Evolutionary conservation across 2,329 filamentous ascomycete genomes (phyloP), one percentile per base, ranked within the genome.

Genomic region (Pseudonectria buxi): DNA sequence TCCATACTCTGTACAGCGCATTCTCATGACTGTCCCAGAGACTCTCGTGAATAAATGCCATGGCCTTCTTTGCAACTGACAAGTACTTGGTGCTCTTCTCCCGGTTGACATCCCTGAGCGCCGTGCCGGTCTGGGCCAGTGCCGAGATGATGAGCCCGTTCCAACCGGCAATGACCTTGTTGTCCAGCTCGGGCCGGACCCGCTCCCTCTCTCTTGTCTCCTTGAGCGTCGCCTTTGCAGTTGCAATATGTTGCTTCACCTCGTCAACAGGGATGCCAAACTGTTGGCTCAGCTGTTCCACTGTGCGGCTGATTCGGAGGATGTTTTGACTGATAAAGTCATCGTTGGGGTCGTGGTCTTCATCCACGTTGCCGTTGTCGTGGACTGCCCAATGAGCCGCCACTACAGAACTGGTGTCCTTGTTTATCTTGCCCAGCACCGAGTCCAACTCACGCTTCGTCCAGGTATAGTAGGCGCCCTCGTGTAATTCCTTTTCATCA

Each of bases 261-360:
- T 88, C 81, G 1, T 78, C 72, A 37, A 81, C 76, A 0, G 81
- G 72, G 11, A 90, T 68, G 2, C 78, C 81, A 49, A 94, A 84
- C 47, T 92, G 81, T 37, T 76, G 76, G 11, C 83, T 81, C 7
- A 98, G 68, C 30, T 83, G 77, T 14, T 73, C 69, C 0, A 79
- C 71, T 0, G 81, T 83, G 41, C 74, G 78, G 25, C 75, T 75
- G 16, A 94, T 72, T 26, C 79, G 78, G 2, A 95, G 64, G 5
- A 95, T 88, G 54, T 96, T 98, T 56, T 94, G 87, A 51, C 90
- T 88, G 53, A 94, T 82, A 41, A 96, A 90, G 54, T 96, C 90
- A 55, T 96, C 90, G 51, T 94, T 85, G 0, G 86, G 82, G 54
- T 98, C 92, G 49, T 90, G 79, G 36, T 82, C 76, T 4, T 81